These are phyloP conservation scores for Phytophthora fragariae DNA, from an alignment of 352 stramenopile species.

Conservation along the genomic window DNA sequence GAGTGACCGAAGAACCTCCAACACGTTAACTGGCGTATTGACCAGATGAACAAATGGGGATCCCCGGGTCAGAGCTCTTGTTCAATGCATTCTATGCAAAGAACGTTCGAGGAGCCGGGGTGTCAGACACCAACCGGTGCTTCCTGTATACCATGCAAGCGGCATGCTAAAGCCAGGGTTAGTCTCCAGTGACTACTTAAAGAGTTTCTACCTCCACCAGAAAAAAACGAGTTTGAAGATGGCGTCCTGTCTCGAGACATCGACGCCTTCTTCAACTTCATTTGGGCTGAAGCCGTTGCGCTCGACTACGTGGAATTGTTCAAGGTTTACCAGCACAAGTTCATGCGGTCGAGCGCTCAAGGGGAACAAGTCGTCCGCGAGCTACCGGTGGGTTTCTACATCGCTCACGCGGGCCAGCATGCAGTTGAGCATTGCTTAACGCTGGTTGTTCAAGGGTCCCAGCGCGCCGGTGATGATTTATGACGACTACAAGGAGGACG, in stretches of 20 bases:
- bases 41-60: constrained; percentile 12
- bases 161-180: not conserved
- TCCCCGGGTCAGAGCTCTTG: not conserved
- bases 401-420: constrained; percentile 2
- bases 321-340: not conserved
- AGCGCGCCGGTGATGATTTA: not conserved
- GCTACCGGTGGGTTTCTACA: not conserved
- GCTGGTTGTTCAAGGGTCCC: not conserved
- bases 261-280: constrained; percentile 15
- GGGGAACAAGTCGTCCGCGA: not conserved
- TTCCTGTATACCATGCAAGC: not conserved
- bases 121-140: not conserved
- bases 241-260: not conserved
- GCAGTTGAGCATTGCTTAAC: constrained; percentile 3
- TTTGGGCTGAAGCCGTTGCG: not conserved
- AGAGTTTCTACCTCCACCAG: not conserved
- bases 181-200: not conserved
- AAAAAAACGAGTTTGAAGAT: not conserved
- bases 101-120: too few relatives aligned
- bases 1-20: constrained; percentile 5
- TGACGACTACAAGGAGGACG: not conserved
- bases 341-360: not conserved
- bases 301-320: constrained; percentile 9
- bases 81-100: constrained; percentile 3
- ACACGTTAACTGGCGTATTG: not conserved